Percentiles rank a stretch among this genome's conserved stretches.
phyloP scores from a whole-genome alignment of 176 grass and related monocot species.

The Carex myosuroides region DNA sequence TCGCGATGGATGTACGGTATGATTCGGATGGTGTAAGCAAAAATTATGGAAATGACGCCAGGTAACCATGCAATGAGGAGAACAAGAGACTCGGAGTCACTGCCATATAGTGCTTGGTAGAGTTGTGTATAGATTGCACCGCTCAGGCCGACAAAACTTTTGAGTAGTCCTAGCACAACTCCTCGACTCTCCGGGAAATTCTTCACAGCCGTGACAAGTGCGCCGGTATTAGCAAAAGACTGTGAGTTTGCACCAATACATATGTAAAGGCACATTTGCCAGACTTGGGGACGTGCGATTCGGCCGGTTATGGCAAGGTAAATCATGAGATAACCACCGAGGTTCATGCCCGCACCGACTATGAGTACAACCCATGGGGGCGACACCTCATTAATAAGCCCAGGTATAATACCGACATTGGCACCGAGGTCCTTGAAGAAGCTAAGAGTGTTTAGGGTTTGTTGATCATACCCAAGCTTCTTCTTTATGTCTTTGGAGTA shows the following conservation, averaged over 20 bases:
- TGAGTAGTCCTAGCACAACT: slow-evolving; percentile 61
- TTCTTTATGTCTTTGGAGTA: slow-evolving; percentile 71
- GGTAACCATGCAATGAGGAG: slow-evolving; percentile 87
- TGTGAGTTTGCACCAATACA: slow-evolving; percentile 64
- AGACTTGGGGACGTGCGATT: slow-evolving; percentile 33
- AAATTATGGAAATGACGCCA: slow-evolving; percentile 49
- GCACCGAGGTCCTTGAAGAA: slow-evolving; percentile 95
- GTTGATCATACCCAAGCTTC: slow-evolving; percentile 69
- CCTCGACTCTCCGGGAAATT: slow-evolving; percentile 69
- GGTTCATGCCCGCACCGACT: slow-evolving; percentile 66
- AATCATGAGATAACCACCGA: slow-evolving; percentile 72
- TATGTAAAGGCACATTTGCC: slow-evolving; percentile 80
- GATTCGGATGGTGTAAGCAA: slow-evolving; percentile 70
- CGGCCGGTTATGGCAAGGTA: slow-evolving; percentile 53
- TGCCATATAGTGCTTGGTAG: slow-evolving; percentile 57
- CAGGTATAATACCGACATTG: slow-evolving; percentile 63
- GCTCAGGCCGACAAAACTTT: slow-evolving; percentile 77
- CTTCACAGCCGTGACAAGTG: slow-evolving; percentile 63
- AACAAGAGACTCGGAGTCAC: slow-evolving; percentile 45
- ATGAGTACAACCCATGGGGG: slow-evolving; percentile 59
- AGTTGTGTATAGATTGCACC: slow-evolving; percentile 91
- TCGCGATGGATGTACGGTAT: slow-evolving; percentile 22
- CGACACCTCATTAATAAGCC: slow-evolving; percentile 52
- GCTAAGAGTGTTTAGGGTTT: slow-evolving; percentile 70
- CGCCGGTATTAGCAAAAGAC: slow-evolving; percentile 73